These are phyloP conservation scores for Crucibulum laeve DNA, from an alignment of 768 basidiomycete genomes.

Conservation along the genomic window DNA sequence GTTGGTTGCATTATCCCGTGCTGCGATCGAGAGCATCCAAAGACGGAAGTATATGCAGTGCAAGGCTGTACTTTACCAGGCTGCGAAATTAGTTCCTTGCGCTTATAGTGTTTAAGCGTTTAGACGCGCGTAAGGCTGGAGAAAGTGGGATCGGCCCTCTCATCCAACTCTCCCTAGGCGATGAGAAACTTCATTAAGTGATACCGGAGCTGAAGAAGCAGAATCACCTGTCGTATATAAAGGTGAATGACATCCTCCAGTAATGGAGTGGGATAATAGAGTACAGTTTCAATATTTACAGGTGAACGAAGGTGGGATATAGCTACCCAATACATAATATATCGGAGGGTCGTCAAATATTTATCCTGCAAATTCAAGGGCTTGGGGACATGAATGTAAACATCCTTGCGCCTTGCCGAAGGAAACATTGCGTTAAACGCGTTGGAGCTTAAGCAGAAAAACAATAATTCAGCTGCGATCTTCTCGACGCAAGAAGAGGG, in stretches of 20 bases:
- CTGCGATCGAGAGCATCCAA: no score
- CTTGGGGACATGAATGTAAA: conserved; percentile 32
- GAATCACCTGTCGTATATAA: background rate
- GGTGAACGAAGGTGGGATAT: background rate
- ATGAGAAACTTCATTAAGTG: background rate
- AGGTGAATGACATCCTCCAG: background rate
- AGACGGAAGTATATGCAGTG: no score
- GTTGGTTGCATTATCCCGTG: no score
- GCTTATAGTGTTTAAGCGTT: no score
- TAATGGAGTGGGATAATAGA: background rate
- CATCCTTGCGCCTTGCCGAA: conserved; percentile 52
- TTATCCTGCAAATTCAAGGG: conserved; percentile 4
- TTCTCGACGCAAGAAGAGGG: conserved; percentile 6
- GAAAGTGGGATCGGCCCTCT: background rate
- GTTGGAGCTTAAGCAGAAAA: conserved; percentile 33
- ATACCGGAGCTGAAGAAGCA: background rate
- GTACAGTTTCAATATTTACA: background rate
- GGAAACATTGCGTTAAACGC: conserved; percentile 45
- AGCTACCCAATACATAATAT: background rate
- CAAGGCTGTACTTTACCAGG: no score
- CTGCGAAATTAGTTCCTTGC: no score
- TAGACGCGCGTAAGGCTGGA: no score
- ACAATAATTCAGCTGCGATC: conserved; percentile 6
- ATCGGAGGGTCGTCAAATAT: background rate
- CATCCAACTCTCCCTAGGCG: background rate